These are phyloP conservation scores for Penicillium angulare DNA, from an alignment of 495 filamentous ascomycete species.

Conservation along the genomic window DNA sequence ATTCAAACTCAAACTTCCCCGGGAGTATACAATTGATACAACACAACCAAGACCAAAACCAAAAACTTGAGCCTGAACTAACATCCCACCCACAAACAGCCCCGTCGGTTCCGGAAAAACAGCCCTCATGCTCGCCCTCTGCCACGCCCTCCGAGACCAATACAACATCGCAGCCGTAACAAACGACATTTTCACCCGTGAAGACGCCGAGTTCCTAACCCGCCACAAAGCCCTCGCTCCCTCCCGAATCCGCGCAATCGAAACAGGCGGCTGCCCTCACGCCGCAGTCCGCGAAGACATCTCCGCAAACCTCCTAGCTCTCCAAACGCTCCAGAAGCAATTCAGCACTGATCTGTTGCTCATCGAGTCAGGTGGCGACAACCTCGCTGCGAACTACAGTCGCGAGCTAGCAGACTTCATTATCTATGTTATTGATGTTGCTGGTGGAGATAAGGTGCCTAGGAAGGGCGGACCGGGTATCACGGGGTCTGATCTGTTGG, in stretches of 20 bases:
- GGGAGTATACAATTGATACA: background rate
- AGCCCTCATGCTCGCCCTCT: conserved; percentile 89
- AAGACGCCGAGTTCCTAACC: conserved; percentile 96
- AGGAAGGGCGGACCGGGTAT: conserved; percentile 96
- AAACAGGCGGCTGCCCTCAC: conserved; percentile 96
- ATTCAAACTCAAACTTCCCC: background rate
- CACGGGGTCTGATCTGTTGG: conserved; percentile 86
- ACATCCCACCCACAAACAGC: conserved; percentile 41
- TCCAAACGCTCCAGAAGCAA: conserved; percentile 77
- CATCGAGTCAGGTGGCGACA: conserved; percentile 94
- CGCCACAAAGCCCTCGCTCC: conserved; percentile 79
- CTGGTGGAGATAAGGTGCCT: conserved; percentile 95
- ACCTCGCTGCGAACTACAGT: conserved; percentile 93
- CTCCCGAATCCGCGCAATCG: conserved; percentile 85
- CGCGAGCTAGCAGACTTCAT: conserved; percentile 95
- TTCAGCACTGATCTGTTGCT: conserved; percentile 76
- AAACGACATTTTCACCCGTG: conserved; percentile 98
- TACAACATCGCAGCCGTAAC: conserved; percentile 94
- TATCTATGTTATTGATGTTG: conserved; percentile 97
- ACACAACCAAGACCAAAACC: too few species aligned
- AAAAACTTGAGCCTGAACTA: too few species aligned
- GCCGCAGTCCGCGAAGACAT: conserved; percentile 98
- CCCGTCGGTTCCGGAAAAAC: conserved; percentile 98
- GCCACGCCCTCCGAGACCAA: conserved; percentile 68
- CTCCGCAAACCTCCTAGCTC: conserved; percentile 82